A percentile compares a stretch with the other conserved stretches of the same genome.
Conservation (phyloP, 2,329 filamentous ascomycete species). For the Zasmidium angulare region DNA sequence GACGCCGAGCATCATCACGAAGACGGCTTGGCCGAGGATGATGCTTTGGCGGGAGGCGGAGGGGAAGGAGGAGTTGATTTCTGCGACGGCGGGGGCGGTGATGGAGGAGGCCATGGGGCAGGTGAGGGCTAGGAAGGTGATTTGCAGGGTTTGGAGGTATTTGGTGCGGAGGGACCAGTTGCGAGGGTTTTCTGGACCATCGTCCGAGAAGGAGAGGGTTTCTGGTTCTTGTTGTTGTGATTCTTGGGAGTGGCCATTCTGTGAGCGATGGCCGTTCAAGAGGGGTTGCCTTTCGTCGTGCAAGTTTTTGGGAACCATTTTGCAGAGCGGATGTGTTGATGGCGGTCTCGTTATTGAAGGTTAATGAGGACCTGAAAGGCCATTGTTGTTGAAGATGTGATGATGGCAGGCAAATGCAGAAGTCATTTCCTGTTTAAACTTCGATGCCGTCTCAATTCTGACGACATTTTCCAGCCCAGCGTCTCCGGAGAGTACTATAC, state of each 20-base stretch:
- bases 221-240: background rate
- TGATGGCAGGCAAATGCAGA: no score
- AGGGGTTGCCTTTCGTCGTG: slow-evolving; percentile 1
- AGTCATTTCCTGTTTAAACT: background rate
- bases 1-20: slow-evolving; percentile 49
- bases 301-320: background rate
- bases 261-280: slow-evolving; percentile 1
- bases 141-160: slow-evolving; percentile 5
- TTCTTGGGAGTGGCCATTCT: background rate
- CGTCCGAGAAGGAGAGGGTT: background rate
- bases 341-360: no score
- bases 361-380: background rate
- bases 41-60: slow-evolving; percentile 33
- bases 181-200: slow-evolving; percentile 2
- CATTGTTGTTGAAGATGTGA: background rate
- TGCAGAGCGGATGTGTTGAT: background rate
- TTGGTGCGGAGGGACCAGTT: slow-evolving; percentile 6
- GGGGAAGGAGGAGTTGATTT: background rate
- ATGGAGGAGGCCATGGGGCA: slow-evolving; percentile 10
- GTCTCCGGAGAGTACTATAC: no score
- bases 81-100: slow-evolving; percentile 2
- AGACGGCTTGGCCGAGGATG: slow-evolving; percentile 49
- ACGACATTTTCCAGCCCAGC: background rate
- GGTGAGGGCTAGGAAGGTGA: slow-evolving; percentile 9
- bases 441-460: background rate